Evolutionary conservation across 2,329 filamentous ascomycete species (phyloP), one percentile per base, ranked within the genome.

Genomic region (Epichloe baconii): DNA sequence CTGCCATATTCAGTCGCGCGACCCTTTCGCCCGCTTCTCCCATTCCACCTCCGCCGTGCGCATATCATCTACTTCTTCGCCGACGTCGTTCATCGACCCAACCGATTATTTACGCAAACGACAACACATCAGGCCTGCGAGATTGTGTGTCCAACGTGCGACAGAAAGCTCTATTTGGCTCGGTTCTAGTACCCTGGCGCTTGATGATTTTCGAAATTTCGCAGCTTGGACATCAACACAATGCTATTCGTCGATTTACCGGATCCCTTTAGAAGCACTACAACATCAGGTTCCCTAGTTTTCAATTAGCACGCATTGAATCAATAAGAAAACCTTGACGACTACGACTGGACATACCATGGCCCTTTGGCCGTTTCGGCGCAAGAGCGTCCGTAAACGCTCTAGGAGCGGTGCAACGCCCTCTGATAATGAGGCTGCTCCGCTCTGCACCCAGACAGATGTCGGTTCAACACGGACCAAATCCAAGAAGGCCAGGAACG

Each of bases 281-380:
- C 10, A 38, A 21, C 31, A 35, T 47, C 47, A 43, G 26, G 15
- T 19, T 44, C 19, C 23, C 44, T 46, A 12, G 11, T 14, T 11
- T 38, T 26, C 2, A 49, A 52, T 34, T 52, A 49, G 49, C 52
- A 5, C 47, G 19, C 43, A 34, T 47, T 40, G 44, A 44, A 35
- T 12, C 8, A 14, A 42, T n/a, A 44, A n/a, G 10, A 8, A 21
- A 4, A 37, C 23, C 31, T 8, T 4, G 31, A 44, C 40, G 19
- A 26, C 26, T 31, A 49, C 40, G 12, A 41, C 17, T n/a, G 14
- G 14, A 41, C 11, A 21, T 43, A 66, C 55, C 52, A 91, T 91
- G 86, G 80, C 83, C 65, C 72, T 90, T 68, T 94, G 88, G 88
- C 86, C 83, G 55, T 95, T 94, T 68, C 77, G 83, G 68, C 82